A percentile compares a stretch with the other conserved stretches of the same genome.
These are phyloP conservation scores for Triticum urartu DNA, from an alignment of 176 grass and related monocot genomes.

Conservation along the genomic window DNA sequence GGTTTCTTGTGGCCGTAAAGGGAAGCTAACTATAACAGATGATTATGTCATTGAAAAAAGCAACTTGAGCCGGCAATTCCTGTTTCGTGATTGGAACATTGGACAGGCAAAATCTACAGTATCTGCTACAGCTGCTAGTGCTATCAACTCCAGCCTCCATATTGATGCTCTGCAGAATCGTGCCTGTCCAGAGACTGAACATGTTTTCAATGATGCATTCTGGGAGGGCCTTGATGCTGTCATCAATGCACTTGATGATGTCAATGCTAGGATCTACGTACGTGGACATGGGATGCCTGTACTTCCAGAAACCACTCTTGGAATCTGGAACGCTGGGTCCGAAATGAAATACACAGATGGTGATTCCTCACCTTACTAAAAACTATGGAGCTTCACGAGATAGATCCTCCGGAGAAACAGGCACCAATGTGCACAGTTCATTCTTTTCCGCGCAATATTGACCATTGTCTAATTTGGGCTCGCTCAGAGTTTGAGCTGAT, in stretches of 20 bases:
- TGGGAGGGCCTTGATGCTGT: slow-evolving; percentile 61
- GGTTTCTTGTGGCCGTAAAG: slow-evolving; percentile 54
- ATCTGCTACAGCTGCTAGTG: slow-evolving; percentile 47
- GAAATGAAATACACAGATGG: slow-evolving; percentile 69
- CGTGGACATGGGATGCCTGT: slow-evolving; percentile 68
- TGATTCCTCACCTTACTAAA: slow-evolving; percentile 76
- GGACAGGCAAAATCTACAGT: slow-evolving; percentile 63
- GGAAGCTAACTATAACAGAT: slow-evolving; percentile 73
- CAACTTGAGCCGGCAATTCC: slow-evolving; percentile 72
- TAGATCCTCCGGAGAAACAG: slow-evolving; percentile 74
- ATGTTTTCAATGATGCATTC: slow-evolving; percentile 68
- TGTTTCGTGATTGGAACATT: slow-evolving; percentile 71
- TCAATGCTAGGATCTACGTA: slow-evolving; percentile 75
- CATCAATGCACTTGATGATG: slow-evolving; percentile 76
- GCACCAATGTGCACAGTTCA: slow-evolving; percentile 70
- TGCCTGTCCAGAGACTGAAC: slow-evolving; percentile 53
- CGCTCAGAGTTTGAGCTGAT: slow-evolving; percentile 71
- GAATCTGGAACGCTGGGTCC: slow-evolving; percentile 72
- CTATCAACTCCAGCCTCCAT: slow-evolving; percentile 59
- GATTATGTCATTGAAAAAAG: slow-evolving; percentile 83
- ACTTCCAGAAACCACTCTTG: slow-evolving; percentile 77
- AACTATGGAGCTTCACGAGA: slow-evolving; percentile 76
- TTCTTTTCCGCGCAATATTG: slow-evolving; percentile 74
- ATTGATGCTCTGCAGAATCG: slow-evolving; percentile 72
- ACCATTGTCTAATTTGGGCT: slow-evolving; percentile 76